phyloP scores from a whole-genome alignment of 306 rosid species.

The Argentina anserina region DNA sequence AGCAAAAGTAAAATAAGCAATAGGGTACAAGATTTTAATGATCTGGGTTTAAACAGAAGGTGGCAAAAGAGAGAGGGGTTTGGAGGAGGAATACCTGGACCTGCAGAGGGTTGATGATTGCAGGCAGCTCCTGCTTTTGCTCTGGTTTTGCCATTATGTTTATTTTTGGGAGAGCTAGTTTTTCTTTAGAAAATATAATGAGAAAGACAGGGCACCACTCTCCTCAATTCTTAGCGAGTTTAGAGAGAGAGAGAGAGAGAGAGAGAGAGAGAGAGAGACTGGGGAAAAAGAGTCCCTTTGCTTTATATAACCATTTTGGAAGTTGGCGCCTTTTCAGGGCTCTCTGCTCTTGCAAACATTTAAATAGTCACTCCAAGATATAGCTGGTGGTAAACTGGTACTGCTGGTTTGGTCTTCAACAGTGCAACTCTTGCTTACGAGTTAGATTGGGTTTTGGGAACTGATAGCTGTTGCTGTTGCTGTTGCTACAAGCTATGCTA shows the following conservation, averaged over 20 bases:
- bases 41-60: slow-evolving; percentile 3
- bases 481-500: slow-evolving; percentile 2
- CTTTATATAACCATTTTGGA: slow-evolving; percentile 22
- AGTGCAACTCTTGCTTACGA: not conserved
- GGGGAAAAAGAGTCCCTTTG: slow-evolving; percentile 17
- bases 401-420: not conserved
- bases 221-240: not conserved
- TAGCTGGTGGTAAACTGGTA: not conserved
- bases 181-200: slow-evolving; percentile 5
- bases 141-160: slow-evolving; percentile 42
- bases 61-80: not conserved
- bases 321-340: slow-evolving; percentile 9
- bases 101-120: slow-evolving; percentile 26
- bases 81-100: slow-evolving; percentile 14
- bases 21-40: not conserved
- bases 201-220: not conserved
- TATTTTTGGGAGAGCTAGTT: slow-evolving; percentile 17
- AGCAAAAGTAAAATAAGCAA: not conserved
- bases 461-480: not conserved
- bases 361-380: not conserved
- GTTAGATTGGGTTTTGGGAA: slow-evolving; percentile 2
- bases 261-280: not conserved
- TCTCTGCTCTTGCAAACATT: not conserved
- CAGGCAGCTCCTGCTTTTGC: slow-evolving; percentile 36
- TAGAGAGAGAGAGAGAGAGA: not conserved